Base-by-base conservation (phyloP, 257 asterid genomes). In the Solanum sitiens region DNA sequence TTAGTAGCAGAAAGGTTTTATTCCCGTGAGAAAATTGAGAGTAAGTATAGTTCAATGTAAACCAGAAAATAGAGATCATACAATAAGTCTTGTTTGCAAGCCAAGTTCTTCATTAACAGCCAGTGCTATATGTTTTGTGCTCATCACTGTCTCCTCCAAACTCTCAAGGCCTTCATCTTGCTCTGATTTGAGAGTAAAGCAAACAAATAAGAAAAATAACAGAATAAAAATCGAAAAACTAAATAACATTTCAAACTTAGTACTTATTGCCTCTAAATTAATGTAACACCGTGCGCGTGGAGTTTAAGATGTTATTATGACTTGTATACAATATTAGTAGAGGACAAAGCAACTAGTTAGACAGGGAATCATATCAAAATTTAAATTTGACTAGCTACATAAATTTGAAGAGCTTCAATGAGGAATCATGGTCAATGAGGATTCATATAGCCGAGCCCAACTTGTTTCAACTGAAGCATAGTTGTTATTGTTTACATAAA, bases 81-180 rank as follows among this genome's bases (percentile, higher is more conserved):
- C 99, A 87, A 97, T 95, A 74, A 96, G 94, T 91, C 97, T 94
- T 9, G 99, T 92, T 86, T 96, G 99, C 56, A 97, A 95, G 89
- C 89, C 94, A 86, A 97, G 98, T 91, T 97, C 99, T 90, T 97
- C 99, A 63, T 94, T 97, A 90, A 97, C 99, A 42, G 99, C 98
- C 91, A 96, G 83, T 32, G 98, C 99, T 87, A 97, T 95, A 90
- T 97, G 99, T 89, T 95, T 97, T 87, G 98, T 97, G 93, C 99
- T 97, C 68, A 93, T 40, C 84, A 97, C 96, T 11, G 99, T 95
- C 91, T 95, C 96, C 92, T 94, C 99, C 94, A 97, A 83, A 87
- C 93, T 90, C 91, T 94, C 99, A 86, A 97, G 98, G 87, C 96
- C 99, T 87, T 94, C 98, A 59, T 97, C 99, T 94, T 97, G 99